Conservation (phyloP, 345 rosid genomes). For the Combretum micranthum region DNA sequence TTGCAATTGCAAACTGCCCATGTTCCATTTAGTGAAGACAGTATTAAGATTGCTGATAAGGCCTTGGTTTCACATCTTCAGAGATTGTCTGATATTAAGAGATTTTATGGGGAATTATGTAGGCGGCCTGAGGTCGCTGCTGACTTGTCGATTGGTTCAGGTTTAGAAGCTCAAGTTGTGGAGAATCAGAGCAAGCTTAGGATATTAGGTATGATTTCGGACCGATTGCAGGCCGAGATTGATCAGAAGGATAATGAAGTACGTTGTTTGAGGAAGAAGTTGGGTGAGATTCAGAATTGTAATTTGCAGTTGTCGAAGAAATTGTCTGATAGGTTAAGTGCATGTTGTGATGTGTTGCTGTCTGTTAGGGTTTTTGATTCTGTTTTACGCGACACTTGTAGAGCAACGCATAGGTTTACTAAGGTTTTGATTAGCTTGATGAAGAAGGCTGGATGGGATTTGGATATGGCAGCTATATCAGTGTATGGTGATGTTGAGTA, state of each 20-base stretch:
- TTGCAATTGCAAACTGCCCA: conserved; percentile 80
- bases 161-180: conserved; percentile 78
- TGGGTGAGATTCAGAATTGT: conserved; percentile 50
- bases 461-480: conserved; percentile 68
- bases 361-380: conserved; percentile 62
- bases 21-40: conserved; percentile 62
- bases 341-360: conserved; percentile 48
- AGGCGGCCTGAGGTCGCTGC: conserved; percentile 36
- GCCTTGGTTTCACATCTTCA: conserved; percentile 66
- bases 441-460: conserved; percentile 87
- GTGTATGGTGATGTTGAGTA: conserved; percentile 52
- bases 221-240: conserved; percentile 74
- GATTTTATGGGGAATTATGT: conserved; percentile 35
- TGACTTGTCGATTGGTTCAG: conserved; percentile 55
- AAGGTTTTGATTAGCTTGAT: conserved; percentile 70
- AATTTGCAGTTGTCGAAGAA: conserved; percentile 51
- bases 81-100: conserved; percentile 66
- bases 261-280: conserved; percentile 41
- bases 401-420: conserved; percentile 54
- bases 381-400: conserved; percentile 53
- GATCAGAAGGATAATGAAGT: conserved; percentile 64
- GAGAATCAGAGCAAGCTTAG: conserved; percentile 97
- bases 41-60: conserved; percentile 58
- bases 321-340: conserved; percentile 37
- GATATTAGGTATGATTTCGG: conserved; percentile 55